Base-by-base conservation (phyloP, 306 rosid species). In the Vicia sativa region DNA sequence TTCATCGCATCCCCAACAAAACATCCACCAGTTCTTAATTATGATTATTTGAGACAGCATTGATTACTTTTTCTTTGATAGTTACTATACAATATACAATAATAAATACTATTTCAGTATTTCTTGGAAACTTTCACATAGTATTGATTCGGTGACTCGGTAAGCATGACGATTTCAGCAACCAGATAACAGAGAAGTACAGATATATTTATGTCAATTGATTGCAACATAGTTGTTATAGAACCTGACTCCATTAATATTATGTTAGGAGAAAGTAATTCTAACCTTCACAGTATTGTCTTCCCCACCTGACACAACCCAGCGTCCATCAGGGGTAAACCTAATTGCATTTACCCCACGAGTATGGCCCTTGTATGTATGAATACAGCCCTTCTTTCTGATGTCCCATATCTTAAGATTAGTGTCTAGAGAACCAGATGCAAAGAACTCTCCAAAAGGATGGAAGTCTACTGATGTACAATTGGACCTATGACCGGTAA, bases 271-370 rank as follows among this genome's bases (percentile, higher is more conserved):
- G 65, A 69, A 81, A 76, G 72, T 9, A 25, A 75, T 60, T 41
- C 81, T 58, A 80, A 93, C 99, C 97, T 93, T 93, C 75, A 93
- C 99, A 2, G 96, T 90, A 79, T 93, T 87, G 83, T 93, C 99
- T 85, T 93, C 99, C 66, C 99, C 99, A 70, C 99, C 96, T 35
- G 99, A 93, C 68, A 93, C 99, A 81, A 93, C 96, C 99, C 99
- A 93, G 4, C 99, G 99, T 63, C 99, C 99, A 85, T 93, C 99
- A 9, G 99, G 99, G 75, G 99, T 93, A 82, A 93, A 93, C 80
- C 97, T 85, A 72, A 93, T 93, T 21, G 96, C 95, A 84, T 88
- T 93, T 60, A 93, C 99, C 71, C 99, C 99, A 74, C 99, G 89
- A 49, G 99, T 93, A 74, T 93, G 99, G 65, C 99, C 97, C 73